Evolutionary conservation across 2,329 filamentous ascomycete genomes (phyloP).

Genomic region (Beauveria sp.): DNA sequence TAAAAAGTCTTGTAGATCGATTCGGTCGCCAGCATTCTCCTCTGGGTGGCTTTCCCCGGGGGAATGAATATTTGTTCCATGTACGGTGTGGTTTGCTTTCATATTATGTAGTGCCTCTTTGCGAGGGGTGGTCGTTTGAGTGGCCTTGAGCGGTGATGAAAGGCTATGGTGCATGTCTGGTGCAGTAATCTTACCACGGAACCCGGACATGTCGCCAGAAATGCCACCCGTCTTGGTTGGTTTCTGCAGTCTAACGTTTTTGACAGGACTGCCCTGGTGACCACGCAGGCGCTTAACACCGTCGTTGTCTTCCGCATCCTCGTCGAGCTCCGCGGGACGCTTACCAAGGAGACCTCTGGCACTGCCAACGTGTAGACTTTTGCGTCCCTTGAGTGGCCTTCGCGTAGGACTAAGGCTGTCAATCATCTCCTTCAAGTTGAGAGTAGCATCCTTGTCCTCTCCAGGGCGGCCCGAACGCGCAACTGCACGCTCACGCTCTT

Average conservation of each 20-base stretch:
- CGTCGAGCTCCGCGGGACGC: slow-evolving; percentile 62
- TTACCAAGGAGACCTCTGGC: slow-evolving; percentile 68
- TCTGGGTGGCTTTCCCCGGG: slow-evolving; percentile 31
- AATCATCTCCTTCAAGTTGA: slow-evolving; percentile 70
- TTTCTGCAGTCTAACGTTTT: slow-evolving; percentile 62
- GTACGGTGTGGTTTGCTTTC: slow-evolving; percentile 38
- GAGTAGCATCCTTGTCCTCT: slow-evolving; percentile 53
- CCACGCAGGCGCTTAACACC: slow-evolving; percentile 63
- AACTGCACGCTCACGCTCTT: slow-evolving; percentile 51
- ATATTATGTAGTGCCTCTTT: slow-evolving; percentile 46
- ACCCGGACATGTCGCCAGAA: slow-evolving; percentile 43
- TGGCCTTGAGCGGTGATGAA: slow-evolving; percentile 40
- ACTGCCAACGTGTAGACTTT: slow-evolving; percentile 69
- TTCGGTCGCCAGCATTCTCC: slow-evolving; percentile 48
- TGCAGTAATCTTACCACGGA: slow-evolving; percentile 20
- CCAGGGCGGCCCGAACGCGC: slow-evolving; percentile 42
- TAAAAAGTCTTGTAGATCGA: slow-evolving; percentile 85
- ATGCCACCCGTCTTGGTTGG: slow-evolving; percentile 61
- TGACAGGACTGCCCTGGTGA: slow-evolving; percentile 69
- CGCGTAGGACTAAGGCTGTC: slow-evolving; percentile 71
- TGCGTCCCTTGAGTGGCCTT: slow-evolving; percentile 56
- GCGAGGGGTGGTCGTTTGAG: slow-evolving; percentile 46
- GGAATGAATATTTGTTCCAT: slow-evolving; percentile 38
- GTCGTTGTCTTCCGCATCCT: slow-evolving; percentile 48
- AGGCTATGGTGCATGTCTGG: slow-evolving; percentile 25